Evolutionary conservation across 2,329 filamentous ascomycete species (phyloP).

Genomic region (Colletotrichum sp.): DNA sequence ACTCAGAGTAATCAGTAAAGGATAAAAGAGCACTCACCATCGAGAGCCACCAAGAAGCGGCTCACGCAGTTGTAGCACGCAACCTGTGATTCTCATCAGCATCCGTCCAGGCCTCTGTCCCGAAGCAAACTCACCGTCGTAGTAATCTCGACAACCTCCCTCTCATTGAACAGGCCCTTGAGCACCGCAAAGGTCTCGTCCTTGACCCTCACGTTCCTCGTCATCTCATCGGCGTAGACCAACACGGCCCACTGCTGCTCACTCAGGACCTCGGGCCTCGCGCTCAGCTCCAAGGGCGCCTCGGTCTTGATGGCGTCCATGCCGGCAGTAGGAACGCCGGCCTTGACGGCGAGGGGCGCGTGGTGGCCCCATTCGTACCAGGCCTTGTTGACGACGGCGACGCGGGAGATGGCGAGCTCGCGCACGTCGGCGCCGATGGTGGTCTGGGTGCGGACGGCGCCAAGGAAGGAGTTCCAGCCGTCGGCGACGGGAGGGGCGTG

Average conservation of each 20-base stretch:
- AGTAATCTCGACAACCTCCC: slow-evolving; percentile 82
- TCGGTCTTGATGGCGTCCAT: slow-evolving; percentile 49
- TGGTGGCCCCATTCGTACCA: slow-evolving; percentile 89
- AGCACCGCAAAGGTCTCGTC: slow-evolving; percentile 72
- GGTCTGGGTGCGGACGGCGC: slow-evolving; percentile 63
- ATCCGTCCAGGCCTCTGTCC: not conserved
- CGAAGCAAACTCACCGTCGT: slow-evolving; percentile 60
- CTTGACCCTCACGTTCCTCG: slow-evolving; percentile 70
- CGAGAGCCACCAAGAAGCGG: slow-evolving; percentile 80
- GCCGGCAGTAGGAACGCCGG: slow-evolving; percentile 59
- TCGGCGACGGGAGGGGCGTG: slow-evolving; percentile 77
- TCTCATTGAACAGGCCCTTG: slow-evolving; percentile 66
- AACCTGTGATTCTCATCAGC: slow-evolving; percentile 40
- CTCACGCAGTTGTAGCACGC: slow-evolving; percentile 87
- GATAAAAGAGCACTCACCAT: slow-evolving; percentile 59
- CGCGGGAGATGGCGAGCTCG: slow-evolving; percentile 81
- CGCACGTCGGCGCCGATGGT: slow-evolving; percentile 60
- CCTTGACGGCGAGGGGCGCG: slow-evolving; percentile 67
- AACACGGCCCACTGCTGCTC: slow-evolving; percentile 72
- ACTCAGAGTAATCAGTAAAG: not conserved
- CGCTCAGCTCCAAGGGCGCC: slow-evolving; percentile 25
- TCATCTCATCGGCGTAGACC: slow-evolving; percentile 84
- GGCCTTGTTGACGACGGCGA: slow-evolving; percentile 79
- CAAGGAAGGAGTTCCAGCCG: slow-evolving; percentile 76
- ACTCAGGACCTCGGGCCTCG: slow-evolving; percentile 46